phyloP scores from a whole-genome alignment of 805 yeast species.

The Clavispora vitiphila region DNA sequence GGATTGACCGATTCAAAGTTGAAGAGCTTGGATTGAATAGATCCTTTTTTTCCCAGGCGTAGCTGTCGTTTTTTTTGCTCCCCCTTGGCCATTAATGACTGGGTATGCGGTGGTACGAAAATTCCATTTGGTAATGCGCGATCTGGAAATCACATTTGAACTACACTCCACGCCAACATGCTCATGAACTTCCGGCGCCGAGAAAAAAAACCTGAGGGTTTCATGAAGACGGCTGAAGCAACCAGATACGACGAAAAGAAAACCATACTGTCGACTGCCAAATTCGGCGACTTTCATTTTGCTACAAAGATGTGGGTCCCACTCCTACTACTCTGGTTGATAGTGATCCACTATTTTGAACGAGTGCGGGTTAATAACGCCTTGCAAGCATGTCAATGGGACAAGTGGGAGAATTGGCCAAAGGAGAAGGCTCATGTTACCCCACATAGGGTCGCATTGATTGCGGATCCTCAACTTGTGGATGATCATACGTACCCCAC shows the following conservation, averaged over 20 bases:
- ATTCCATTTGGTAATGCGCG: neutral
- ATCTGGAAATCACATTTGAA: neutral
- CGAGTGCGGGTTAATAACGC: slow-evolving; percentile 23
- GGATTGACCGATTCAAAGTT: slow-evolving; percentile 30
- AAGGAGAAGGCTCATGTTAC: slow-evolving; percentile 13
- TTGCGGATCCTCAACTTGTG: slow-evolving; percentile 94
- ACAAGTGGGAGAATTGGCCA: slow-evolving; percentile 59
- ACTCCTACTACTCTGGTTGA: slow-evolving; percentile 21
- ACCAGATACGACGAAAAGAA: neutral
- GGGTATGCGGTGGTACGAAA: neutral
- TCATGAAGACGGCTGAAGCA: neutral
- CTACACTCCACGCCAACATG: neutral
- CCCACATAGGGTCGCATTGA: slow-evolving; percentile 49
- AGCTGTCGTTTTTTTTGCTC: slow-evolving; percentile 18
- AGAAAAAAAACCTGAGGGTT: neutral
- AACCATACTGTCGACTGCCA: neutral
- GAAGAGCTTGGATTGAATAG: slow-evolving; percentile 18
- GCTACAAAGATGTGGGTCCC: slow-evolving; percentile 7
- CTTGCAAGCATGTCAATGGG: slow-evolving; percentile 46
- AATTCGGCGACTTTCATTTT: neutral
- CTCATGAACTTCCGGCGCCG: slow-evolving; percentile 3
- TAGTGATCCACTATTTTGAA: slow-evolving; percentile 28
- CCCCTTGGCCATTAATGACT: slow-evolving; percentile 1
- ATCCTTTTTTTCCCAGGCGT: slow-evolving; percentile 23
- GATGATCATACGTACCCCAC: slow-evolving; percentile 86